Base-by-base conservation (phyloP, 2,329 filamentous ascomycete species). In the Leptosphaerulina australis region DNA sequence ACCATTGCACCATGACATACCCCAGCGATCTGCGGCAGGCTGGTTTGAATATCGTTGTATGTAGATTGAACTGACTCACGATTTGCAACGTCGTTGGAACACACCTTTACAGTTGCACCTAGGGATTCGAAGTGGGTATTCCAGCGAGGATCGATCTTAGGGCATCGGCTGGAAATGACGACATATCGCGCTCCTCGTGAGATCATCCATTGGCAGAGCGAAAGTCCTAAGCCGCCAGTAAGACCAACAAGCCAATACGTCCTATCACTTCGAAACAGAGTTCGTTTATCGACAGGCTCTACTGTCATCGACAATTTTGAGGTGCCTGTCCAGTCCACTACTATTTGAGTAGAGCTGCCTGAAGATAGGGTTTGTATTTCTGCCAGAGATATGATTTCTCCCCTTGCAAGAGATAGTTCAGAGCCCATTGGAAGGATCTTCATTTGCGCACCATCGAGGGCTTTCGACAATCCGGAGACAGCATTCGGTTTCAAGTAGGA, bases 141-240 rank as follows among this genome's bases (percentile, higher is more conserved):
- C 54, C 53, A 43, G 2, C 31, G 26, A n/a, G 44, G 39, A 12
- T 74, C 60, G 2, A 77, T 49, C 2, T 69, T 58, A 3, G 75
- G 72, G 10, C 65, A 68, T 1, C 78, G 72, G 36, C 74, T 77
- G 0, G 74, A 70, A 2, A 81, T 20, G 4, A 58, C 56, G 17
- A 69, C 30, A 18, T 61, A n/a, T 12, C 46, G 43, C 3, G 65
- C 67, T 0, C 63, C 63, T 15, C 58, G 44, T 2, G n/a, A 11
- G 2, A 64, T 39, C 65, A 69, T 66, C 58, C 59, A 69, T 10
- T 50, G 5, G 14, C 43, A 45, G 1, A 68, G 33, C 0, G 59
- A 60, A 0, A 45, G 36, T 1, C 64, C 67, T 15, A 68, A 12
- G 1, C 49, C 55, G 2, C 65, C 63, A 0, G 58, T 48, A 7